phyloP scores from a whole-genome alignment of 345 rosid species.

The Hibiscus mutabilis region DNA sequence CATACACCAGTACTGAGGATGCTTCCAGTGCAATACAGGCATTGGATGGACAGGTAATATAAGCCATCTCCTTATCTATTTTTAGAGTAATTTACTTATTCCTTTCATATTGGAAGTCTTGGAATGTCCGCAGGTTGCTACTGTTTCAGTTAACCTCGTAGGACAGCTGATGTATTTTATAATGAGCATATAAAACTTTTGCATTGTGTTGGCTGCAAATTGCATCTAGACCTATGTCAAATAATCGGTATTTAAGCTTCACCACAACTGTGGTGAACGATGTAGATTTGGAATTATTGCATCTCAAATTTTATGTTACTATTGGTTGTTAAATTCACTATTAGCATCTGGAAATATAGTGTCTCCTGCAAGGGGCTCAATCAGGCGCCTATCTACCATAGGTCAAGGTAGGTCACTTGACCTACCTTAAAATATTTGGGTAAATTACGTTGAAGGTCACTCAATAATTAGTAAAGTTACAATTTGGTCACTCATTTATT shows the following conservation, averaged over 20 bases:
- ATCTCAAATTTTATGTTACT: not conserved
- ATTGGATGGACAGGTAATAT: conserved; percentile 81
- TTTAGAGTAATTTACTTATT: not conserved
- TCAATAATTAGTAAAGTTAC: too few relatives aligned
- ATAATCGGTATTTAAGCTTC: too few relatives aligned
- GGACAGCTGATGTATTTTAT: not conserved
- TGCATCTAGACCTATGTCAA: not conserved
- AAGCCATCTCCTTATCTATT: not conserved
- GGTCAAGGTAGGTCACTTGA: too few relatives aligned
- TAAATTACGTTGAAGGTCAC: too few relatives aligned
- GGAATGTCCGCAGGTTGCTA: not conserved
- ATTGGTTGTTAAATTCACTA: not conserved
- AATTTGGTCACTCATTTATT: too few relatives aligned
- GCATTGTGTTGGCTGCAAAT: not conserved
- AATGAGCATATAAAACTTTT: not conserved
- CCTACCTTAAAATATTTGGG: too few relatives aligned
- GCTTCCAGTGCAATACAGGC: conserved; percentile 92
- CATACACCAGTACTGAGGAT: conserved; percentile 53
- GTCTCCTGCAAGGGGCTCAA: not conserved
- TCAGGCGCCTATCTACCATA: too few relatives aligned
- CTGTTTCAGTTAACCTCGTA: not conserved
- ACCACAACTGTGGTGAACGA: not conserved
- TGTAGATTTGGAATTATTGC: too few relatives aligned
- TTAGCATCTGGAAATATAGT: not conserved
- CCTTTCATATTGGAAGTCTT: not conserved